These are phyloP conservation scores for Tricholoma sp. DNA, from an alignment of 768 basidiomycete genomes.

Conservation along the genomic window DNA sequence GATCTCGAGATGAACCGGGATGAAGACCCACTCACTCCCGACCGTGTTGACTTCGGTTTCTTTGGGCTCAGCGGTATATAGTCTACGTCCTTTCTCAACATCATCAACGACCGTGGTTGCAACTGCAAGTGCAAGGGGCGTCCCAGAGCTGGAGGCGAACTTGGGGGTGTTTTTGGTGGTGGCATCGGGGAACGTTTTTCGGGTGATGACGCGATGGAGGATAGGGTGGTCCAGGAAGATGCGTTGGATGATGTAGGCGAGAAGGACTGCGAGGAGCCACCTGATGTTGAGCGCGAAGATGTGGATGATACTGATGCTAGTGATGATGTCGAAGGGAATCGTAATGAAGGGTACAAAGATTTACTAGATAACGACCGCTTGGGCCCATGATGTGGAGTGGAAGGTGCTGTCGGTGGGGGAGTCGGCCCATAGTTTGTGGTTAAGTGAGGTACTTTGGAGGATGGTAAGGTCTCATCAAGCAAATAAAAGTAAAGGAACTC, in stretches of 20 bases:
- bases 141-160: constrained; percentile 19
- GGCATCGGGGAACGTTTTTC: constrained; percentile 30
- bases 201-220: constrained; percentile 39
- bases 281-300: constrained; percentile 35
- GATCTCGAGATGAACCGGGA: constrained; percentile 16
- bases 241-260: constrained; percentile 38
- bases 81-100: constrained; percentile 69
- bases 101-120: constrained; percentile 49
- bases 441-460: constrained; percentile 12
- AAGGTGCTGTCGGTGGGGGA: constrained; percentile 31
- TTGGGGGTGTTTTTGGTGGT: constrained; percentile 22
- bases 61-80: constrained; percentile 69
- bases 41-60: constrained; percentile 29
- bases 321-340: constrained; percentile 33
- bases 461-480: constrained; percentile 63
- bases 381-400: constrained; percentile 36
- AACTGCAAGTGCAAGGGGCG: constrained; percentile 20
- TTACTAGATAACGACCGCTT: constrained; percentile 34
- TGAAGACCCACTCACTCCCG: constrained; percentile 12
- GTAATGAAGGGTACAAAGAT: constrained; percentile 33
- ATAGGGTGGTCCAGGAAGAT: constrained; percentile 35
- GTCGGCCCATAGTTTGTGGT: constrained; percentile 12
- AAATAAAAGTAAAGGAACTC: constrained; percentile 96
- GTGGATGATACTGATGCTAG: constrained; percentile 20
- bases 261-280: constrained; percentile 36